These are phyloP conservation scores for Limtongia smithiae DNA, from an alignment of 805 yeast species.

Conservation along the genomic window DNA sequence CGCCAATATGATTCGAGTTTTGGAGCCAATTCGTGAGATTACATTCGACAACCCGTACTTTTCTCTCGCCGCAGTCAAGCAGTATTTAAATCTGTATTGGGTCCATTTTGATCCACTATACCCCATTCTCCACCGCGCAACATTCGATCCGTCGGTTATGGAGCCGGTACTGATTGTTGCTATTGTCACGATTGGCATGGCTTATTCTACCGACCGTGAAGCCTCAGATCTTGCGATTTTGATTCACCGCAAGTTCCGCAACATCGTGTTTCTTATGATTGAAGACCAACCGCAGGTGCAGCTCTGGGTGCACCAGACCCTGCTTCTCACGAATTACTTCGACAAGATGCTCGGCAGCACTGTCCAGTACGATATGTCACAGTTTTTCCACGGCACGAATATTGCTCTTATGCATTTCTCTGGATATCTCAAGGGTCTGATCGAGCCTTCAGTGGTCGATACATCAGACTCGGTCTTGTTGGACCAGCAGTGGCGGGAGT, in stretches of 20 bases:
- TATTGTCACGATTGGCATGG: conserved; percentile 37
- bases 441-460: conserved; percentile 28
- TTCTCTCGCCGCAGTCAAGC: conserved; percentile 21
- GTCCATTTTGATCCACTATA: conserved; percentile 38
- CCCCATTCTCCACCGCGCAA: conserved; percentile 43
- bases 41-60: conserved; percentile 21
- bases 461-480: conserved; percentile 19
- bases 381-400: conserved; percentile 35
- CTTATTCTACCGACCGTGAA: conserved; percentile 30
- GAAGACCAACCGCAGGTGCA: conserved; percentile 33
- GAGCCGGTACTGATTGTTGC: conserved; percentile 31
- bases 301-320: conserved; percentile 35
- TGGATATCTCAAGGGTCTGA: conserved; percentile 33
- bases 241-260: conserved; percentile 34
- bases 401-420: conserved; percentile 35
- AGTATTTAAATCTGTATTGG: conserved; percentile 40
- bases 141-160: conserved; percentile 33
- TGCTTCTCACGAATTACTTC: conserved; percentile 34
- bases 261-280: conserved; percentile 33
- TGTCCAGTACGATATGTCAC: conserved; percentile 36
- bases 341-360: conserved; percentile 34
- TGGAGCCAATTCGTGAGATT: conserved; percentile 27
- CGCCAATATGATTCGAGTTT: conserved; percentile 22
- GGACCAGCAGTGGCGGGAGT: conserved; percentile 42
- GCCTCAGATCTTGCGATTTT: conserved; percentile 32